Base-by-base conservation (phyloP, 257 asterid genomes). In the Voacanga thouarsii region DNA sequence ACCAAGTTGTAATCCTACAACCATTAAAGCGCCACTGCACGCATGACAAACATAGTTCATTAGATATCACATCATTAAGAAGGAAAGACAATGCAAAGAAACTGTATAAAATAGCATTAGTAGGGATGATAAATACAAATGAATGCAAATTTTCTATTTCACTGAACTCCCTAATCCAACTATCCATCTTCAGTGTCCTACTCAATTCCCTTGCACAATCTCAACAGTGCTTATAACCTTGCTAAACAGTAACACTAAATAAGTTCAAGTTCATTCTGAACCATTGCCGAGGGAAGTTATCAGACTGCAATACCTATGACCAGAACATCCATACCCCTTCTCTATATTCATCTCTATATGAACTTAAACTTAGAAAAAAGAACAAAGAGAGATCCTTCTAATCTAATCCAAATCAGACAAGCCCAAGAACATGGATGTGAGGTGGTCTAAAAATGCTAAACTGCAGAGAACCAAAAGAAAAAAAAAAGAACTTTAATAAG, bases 21-120 rank as follows among this genome's bases (percentile, higher is more conserved):
- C 77, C 71, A 84, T 89, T 43, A 87, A 77, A 72, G 88, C 55
- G 73, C 97, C 78, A 89, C 98, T 91, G 88, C 81, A 80, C 70
- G 64, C 66, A 78, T 71, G 23, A 64, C 64, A 85, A 65, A 43
- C 55, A 16, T 66, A 37, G 26, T 65, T 70, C 10, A 50, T 69
- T 59, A 56, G 55, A 73, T 63, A 80, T 26, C 41, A 51, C 50
- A 56, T 73, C 78, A 75, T 49, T 47, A 47, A 44, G 67, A 41
- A 51, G 50, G 66, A 60, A 14, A 30, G 66, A 47, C 5, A 64
- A 45, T n/a, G 16, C 68, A 56, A 2, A 30, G 12, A 53, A 47
- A 21, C 11, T 24, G 24, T 12, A 39, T 11, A 24, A 7, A 71
- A 71, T 30, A 65, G 7, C 30, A 28, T n/a, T n/a, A n/a, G n/a